Evolutionary conservation across 495 filamentous ascomycete genomes (phyloP).

Genomic region (Penicillium chermesinum): DNA sequence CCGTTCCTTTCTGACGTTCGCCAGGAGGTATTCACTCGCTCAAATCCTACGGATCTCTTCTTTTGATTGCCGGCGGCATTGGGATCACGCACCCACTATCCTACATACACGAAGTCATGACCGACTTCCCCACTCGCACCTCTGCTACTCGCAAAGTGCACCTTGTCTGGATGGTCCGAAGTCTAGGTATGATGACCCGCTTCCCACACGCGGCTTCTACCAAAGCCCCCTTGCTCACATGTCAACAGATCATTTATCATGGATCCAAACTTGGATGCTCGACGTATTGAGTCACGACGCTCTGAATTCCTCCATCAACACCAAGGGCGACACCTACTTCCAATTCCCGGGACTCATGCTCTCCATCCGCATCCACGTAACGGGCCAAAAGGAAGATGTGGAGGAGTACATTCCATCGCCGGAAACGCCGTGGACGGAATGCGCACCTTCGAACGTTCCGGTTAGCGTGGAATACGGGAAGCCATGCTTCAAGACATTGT

Average conservation of each 20-base stretch:
- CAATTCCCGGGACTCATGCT: constrained; percentile 29
- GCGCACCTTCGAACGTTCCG: constrained; percentile 25
- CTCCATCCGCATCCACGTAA: constrained; percentile 34
- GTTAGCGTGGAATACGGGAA: constrained; percentile 30
- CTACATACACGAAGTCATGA: constrained; percentile 47
- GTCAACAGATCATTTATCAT: constrained; percentile 34
- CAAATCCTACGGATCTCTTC: constrained; percentile 48
- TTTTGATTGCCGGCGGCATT: constrained; percentile 54
- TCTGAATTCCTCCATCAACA: constrained; percentile 15
- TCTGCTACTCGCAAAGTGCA: constrained; percentile 39
- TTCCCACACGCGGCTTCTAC: not conserved
- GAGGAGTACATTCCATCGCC: constrained; percentile 25
- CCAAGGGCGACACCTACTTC: constrained; percentile 28
- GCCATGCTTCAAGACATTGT: constrained; percentile 28
- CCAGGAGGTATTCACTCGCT: constrained; percentile 46
- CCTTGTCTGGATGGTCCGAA: constrained; percentile 40
- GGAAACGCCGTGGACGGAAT: constrained; percentile 30
- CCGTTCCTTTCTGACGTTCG: not conserved
- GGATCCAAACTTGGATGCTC: constrained; percentile 44
- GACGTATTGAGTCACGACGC: constrained; percentile 34
- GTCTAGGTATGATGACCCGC: constrained; percentile 24
- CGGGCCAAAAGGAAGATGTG: constrained; percentile 18
- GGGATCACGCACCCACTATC: constrained; percentile 57
- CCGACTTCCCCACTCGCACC: constrained; percentile 33
- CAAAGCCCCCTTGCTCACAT: no score